phyloP scores from a whole-genome alignment of 768 basidiomycete genomes.

The Russula sp. region DNA sequence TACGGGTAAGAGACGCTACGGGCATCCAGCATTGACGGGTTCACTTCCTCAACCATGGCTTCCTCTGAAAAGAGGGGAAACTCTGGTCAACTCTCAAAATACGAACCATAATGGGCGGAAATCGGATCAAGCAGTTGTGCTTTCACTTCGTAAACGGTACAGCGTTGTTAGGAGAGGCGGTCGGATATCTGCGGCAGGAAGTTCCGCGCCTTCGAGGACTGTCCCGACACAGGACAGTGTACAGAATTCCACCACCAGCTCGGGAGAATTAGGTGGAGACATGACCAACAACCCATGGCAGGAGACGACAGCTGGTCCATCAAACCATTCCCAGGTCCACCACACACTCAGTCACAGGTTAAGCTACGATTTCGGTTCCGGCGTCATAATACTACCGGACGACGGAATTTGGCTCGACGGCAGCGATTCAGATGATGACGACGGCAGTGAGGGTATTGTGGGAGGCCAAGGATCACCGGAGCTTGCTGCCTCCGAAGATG shows the following conservation, averaged over 20 bases:
- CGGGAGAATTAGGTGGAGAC: slow-evolving; percentile 4
- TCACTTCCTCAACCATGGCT: slow-evolving; percentile 92
- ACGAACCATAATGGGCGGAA: slow-evolving; percentile 31
- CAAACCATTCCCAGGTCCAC: slow-evolving; percentile 24
- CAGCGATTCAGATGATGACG: slow-evolving; percentile 41
- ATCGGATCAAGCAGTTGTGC: slow-evolving; percentile 59
- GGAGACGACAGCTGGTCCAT: slow-evolving; percentile 37
- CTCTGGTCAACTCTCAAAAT: slow-evolving; percentile 53
- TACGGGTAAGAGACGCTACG: slow-evolving; percentile 92
- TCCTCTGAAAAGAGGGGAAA: slow-evolving; percentile 78
- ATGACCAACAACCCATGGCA: slow-evolving; percentile 50
- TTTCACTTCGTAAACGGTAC: slow-evolving; percentile 71
- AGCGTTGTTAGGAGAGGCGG: slow-evolving; percentile 40
- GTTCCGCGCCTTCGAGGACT: slow-evolving; percentile 1
- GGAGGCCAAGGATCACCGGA: slow-evolving; percentile 34
- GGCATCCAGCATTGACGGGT: slow-evolving; percentile 92
- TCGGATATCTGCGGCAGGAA: slow-evolving; percentile 1
- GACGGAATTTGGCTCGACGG: slow-evolving; percentile 47
- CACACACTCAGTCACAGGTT: slow-evolving; percentile 46
- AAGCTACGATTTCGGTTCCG: slow-evolving; percentile 80
- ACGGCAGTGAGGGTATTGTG: slow-evolving; percentile 29
- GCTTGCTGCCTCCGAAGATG: slow-evolving; percentile 22
- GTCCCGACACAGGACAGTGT: slow-evolving; percentile 17
- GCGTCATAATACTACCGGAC: slow-evolving; percentile 84
- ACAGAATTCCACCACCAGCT: slow-evolving; percentile 1